Evolutionary conservation across 2,329 filamentous ascomycete species (phyloP).

Genomic region (Neospermospora avenae): DNA sequence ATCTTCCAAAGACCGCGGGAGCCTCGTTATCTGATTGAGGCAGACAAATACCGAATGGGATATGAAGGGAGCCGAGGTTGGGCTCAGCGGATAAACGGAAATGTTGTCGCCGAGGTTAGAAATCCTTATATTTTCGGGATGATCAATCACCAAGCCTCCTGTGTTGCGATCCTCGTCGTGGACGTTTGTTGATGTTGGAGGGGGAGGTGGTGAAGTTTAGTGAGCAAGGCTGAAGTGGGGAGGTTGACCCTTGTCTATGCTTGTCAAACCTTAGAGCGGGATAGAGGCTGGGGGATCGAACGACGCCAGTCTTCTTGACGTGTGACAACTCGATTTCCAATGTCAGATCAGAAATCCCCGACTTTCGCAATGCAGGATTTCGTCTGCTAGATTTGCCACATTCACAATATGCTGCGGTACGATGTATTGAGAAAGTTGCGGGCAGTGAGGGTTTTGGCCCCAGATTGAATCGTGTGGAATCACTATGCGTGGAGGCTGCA

Average conservation of each 20-base stretch:
- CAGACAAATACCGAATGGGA: not conserved
- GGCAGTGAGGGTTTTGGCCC: not conserved
- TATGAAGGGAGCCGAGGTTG: not conserved
- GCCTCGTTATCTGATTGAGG: not conserved
- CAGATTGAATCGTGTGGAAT: not conserved
- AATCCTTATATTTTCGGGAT: not conserved
- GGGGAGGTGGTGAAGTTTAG: not conserved
- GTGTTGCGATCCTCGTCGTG: not conserved
- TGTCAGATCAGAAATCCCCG: not conserved
- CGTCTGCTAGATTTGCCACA: not conserved
- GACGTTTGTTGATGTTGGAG: not conserved
- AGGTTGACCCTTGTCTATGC: not conserved
- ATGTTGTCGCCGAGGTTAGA: not conserved
- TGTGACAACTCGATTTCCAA: not conserved
- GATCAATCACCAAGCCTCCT: not conserved
- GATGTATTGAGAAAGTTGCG: not conserved
- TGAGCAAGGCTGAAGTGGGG: slow-evolving; percentile 5
- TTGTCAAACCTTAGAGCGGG: not conserved
- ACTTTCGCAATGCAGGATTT: not conserved
- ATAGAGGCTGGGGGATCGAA: not conserved
- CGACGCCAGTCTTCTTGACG: not conserved
- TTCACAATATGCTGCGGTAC: not conserved
- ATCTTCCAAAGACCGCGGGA: slow-evolving; percentile 2
- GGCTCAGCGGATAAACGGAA: not conserved
- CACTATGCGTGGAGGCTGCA: not conserved